Evolutionary conservation across 2,329 filamentous ascomycete genomes (phyloP), one percentile per base, ranked within the genome.

Genomic region (Botrytis sinoallii): DNA sequence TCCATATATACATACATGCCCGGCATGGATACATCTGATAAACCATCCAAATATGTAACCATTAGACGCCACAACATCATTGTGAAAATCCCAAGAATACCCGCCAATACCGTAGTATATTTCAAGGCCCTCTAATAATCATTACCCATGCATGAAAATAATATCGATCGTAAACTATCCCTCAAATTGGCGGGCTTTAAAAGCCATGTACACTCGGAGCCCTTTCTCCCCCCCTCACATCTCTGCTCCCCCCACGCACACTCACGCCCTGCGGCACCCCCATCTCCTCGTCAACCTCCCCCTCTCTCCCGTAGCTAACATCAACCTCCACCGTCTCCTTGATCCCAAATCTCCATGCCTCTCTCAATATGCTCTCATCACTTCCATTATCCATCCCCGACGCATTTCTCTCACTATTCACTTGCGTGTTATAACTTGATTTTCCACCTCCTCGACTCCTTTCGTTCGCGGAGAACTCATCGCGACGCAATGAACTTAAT

Each of bases 341-440:
- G 32, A 71, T 71, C 4, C 70, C 60, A 65, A 55, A 57, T 29
- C 46, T 42, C 59, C 44, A 71, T 9, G 70, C 70, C 5, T 71
- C 70, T 14, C 60, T 52, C 46, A 71, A 42, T 42, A 71, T 65
- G 40, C 70, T 65, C 46, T 71, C 70, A 57, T 71, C 60, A 55
- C 59, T 71, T 12, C 44, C 70, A 55, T 71, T 71, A 44, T 71
- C 59, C 70, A 71, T 44, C 7, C 70, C 59, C 16, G 16, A 5
- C 1, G n/a, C 46, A 65, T 38, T 18, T 32, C 59, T 29, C 44
- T 71, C 60, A 46, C 9, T 44, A 55, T 55, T 60, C 4, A 25
- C 70, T 14, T 40, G 20, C 6, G 44, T 38, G 29, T 20, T 42
- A 65, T 52, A 20, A 10, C 40, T 20, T n/a, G n/a, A 64, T 3